Base-by-base conservation (phyloP, 2,329 filamentous ascomycete genomes). In the Orbilia brochopaga region DNA sequence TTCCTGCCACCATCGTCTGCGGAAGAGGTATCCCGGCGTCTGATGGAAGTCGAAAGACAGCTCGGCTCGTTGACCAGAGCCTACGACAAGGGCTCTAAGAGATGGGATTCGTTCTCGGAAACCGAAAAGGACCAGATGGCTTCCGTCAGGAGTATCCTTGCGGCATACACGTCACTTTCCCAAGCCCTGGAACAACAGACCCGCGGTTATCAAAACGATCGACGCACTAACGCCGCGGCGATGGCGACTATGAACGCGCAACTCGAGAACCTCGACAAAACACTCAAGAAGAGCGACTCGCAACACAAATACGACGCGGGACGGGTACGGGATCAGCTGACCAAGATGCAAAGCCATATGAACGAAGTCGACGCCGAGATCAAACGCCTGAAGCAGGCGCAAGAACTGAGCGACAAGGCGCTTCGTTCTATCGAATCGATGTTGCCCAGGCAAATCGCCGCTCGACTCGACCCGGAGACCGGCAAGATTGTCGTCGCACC, bases 31-130 rank as follows among this genome's bases (percentile, higher is more conserved):
- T 10, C 44, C 17, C 23, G 21, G 2, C 66, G 66, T 32, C 21
- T 70, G 21, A 64, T 70, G 59, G 59, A 58, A 11, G 59, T 64
- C 21, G 66, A 70, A 48, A 70, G 40, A 19, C 58, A 63, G 19
- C 48, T 70, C 23, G 30, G 48, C 13, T 23, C 32, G 21, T 42
- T 70, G 21, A 56, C 42, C 17, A 51, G 42, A 17, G 51, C 51
- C 10, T 56, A 64, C 30, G 42, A 64, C 13, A 48, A 40, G 10
- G 60, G 51, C 17, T 13, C 24, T 11, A 50, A 50, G n/a, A 17
- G 37, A 27, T 56, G 60, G 51, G 60, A 56, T 21, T 35, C 57
- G 10, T 23, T 48, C 15, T 48, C 55, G 2, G 32, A 60, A 24
- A 23, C 42, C 10, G 63, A 67, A n/a, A 60, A 56, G 40, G 27